Conservation (phyloP, 176 grass and related monocot species). For the Triticum dicoccoides region DNA sequence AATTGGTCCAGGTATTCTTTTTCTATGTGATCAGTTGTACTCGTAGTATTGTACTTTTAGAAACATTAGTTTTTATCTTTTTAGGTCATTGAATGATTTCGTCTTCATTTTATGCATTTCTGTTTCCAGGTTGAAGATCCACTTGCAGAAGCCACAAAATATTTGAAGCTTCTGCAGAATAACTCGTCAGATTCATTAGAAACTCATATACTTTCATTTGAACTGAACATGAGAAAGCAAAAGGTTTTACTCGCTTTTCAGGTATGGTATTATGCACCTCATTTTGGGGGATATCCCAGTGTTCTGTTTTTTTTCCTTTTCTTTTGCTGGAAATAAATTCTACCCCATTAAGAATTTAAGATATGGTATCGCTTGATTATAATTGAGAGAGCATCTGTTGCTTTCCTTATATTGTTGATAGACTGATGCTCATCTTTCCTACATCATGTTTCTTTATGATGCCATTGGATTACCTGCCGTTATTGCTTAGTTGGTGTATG, state of each 20-base stretch:
- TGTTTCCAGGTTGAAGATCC: constrained; percentile 83
- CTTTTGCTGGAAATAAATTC: not conserved
- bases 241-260: constrained; percentile 96
- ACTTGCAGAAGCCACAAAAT: constrained; percentile 81
- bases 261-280: constrained; percentile 41
- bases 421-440: not conserved
- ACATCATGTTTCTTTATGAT: not conserved
- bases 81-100: not conserved
- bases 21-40: not conserved
- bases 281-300: not conserved
- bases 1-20: constrained; percentile 76
- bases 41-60: not conserved
- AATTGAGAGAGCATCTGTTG: not conserved
- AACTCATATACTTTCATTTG: constrained; percentile 93
- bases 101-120: constrained; percentile 3
- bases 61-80: not conserved
- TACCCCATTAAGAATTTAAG: not conserved
- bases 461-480: not conserved
- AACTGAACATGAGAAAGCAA: constrained; percentile 96
- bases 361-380: not conserved
- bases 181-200: constrained; percentile 81
- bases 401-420: constrained; percentile 15
- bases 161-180: constrained; percentile 92
- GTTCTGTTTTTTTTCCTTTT: not conserved
- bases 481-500: not conserved